A percentile compares a stretch with the other conserved stretches of the same genome.
Evolutionary conservation across 352 stramenopile genomes (phyloP).

Genomic region (Phytophthora foliorum): DNA sequence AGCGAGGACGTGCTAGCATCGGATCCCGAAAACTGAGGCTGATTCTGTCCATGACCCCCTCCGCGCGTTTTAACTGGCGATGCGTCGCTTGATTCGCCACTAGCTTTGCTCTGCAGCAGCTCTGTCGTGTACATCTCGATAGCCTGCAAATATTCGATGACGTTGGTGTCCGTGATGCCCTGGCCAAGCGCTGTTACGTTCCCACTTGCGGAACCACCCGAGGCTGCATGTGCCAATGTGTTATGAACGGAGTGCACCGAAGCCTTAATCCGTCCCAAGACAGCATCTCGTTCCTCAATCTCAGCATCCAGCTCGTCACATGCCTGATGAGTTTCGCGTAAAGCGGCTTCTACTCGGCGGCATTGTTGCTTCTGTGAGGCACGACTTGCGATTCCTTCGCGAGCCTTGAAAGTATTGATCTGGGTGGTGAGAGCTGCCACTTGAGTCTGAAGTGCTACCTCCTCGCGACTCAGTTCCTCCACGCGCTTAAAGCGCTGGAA

Average conservation of each 20-base stretch:
- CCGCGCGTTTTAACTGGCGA: conserved; percentile 26
- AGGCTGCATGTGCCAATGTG: conserved; percentile 66
- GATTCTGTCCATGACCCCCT: conserved; percentile 8
- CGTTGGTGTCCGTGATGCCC: conserved; percentile 59
- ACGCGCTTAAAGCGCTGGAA: conserved; percentile 86
- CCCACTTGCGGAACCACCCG: conserved; percentile 34
- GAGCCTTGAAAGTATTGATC: conserved; percentile 76
- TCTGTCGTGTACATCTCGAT: conserved; percentile 80
- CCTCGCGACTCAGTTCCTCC: conserved; percentile 71
- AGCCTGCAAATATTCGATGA: conserved; percentile 81
- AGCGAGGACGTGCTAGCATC: conserved; percentile 1
- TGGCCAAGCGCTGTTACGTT: conserved; percentile 30
- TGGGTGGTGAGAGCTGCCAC: conserved; percentile 53
- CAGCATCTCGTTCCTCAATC: conserved; percentile 63
- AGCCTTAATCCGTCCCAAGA: conserved; percentile 68
- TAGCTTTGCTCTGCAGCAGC: conserved; percentile 56
- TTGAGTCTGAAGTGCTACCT: conserved; percentile 58
- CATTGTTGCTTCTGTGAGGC: conserved; percentile 66
- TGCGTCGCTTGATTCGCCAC: conserved; percentile 4
- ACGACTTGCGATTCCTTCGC: conserved; percentile 71
- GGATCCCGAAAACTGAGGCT: background rate
- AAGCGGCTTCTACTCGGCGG: conserved; percentile 48
- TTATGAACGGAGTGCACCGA: conserved; percentile 82
- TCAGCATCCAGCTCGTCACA: conserved; percentile 64
- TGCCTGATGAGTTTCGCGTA: conserved; percentile 46